Evolutionary conservation across 2,329 filamentous ascomycete species (phyloP).

Genomic region (Alternaria triticimaculans): DNA sequence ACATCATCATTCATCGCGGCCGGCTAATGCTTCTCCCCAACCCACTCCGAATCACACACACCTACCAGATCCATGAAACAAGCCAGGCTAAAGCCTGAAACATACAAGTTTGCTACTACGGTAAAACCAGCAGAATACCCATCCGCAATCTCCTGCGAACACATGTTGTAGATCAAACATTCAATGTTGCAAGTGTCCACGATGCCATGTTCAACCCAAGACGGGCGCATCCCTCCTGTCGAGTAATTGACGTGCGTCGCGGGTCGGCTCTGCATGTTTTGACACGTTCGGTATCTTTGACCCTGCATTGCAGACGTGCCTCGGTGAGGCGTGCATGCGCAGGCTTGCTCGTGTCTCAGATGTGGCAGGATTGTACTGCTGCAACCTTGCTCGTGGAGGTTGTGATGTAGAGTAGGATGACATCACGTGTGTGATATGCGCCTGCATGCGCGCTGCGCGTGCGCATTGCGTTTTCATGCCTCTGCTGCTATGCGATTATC

Average conservation of each 20-base stretch:
- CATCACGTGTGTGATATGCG: neutral
- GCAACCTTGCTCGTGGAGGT: slow-evolving; percentile 1
- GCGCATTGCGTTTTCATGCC: neutral
- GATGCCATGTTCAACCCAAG: neutral
- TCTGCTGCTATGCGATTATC: neutral
- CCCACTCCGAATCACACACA: neutral
- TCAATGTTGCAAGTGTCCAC: neutral
- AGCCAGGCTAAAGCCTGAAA: slow-evolving; percentile 6
- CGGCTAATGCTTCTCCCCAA: slow-evolving; percentile 4
- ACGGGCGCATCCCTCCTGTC: slow-evolving; percentile 10
- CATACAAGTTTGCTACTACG: neutral
- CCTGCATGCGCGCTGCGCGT: neutral
- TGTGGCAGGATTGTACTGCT: neutral
- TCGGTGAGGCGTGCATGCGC: slow-evolving; percentile 9
- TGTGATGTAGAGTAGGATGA: neutral
- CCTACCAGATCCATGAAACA: neutral
- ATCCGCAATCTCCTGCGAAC: slow-evolving; percentile 12
- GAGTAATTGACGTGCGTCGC: slow-evolving; percentile 24
- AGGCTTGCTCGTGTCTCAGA: slow-evolving; percentile 7
- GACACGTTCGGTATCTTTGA: slow-evolving; percentile 5
- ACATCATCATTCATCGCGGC: neutral
- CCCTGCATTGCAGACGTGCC: slow-evolving; percentile 13
- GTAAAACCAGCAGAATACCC: neutral
- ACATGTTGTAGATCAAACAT: slow-evolving; percentile 12
- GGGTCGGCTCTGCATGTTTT: slow-evolving; percentile 12